Evolutionary conservation across 2,329 filamentous ascomycete genomes (phyloP).

Genomic region (Pyrenochaeta sp.): DNA sequence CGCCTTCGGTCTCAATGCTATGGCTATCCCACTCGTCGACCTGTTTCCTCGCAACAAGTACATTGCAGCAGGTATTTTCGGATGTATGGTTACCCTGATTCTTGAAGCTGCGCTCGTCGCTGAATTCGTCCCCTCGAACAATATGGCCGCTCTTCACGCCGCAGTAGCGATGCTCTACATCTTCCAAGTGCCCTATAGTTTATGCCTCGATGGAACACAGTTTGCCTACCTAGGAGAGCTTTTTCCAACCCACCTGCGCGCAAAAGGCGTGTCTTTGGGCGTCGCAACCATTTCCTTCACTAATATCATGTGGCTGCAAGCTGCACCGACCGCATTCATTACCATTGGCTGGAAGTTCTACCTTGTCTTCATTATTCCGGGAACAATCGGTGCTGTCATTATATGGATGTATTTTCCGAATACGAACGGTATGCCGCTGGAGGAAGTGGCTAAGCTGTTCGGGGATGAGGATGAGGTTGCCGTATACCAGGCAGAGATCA

Average conservation of each 20-base stretch:
- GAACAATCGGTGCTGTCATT: conserved; percentile 54
- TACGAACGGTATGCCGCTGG: conserved; percentile 64
- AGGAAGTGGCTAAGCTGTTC: conserved; percentile 49
- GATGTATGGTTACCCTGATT: conserved; percentile 39
- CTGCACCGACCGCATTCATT: conserved; percentile 49
- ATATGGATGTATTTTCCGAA: conserved; percentile 63
- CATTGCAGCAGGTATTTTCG: conserved; percentile 26
- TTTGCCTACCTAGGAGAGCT: conserved; percentile 61
- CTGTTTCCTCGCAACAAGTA: conserved; percentile 28
- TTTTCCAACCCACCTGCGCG: conserved; percentile 57
- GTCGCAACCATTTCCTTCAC: conserved; percentile 31
- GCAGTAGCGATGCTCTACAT: conserved; percentile 60
- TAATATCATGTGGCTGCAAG: conserved; percentile 64
- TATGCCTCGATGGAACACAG: conserved; percentile 61
- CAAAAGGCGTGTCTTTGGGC: conserved; percentile 51
- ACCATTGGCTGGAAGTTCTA: conserved; percentile 37
- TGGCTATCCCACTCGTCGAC: conserved; percentile 35
- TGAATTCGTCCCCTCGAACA: conserved; percentile 28
- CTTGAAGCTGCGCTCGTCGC: conserved; percentile 60
- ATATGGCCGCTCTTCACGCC: conserved; percentile 48
- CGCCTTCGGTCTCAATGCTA: conserved; percentile 31
- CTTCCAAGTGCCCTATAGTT: conserved; percentile 59
- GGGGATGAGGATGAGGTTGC: conserved; percentile 58
- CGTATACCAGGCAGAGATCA: conserved; percentile 29
- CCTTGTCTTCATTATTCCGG: conserved; percentile 31